Conservation (phyloP, 2,329 filamentous ascomycete species). For the Paecilomyces fulvus region DNA sequence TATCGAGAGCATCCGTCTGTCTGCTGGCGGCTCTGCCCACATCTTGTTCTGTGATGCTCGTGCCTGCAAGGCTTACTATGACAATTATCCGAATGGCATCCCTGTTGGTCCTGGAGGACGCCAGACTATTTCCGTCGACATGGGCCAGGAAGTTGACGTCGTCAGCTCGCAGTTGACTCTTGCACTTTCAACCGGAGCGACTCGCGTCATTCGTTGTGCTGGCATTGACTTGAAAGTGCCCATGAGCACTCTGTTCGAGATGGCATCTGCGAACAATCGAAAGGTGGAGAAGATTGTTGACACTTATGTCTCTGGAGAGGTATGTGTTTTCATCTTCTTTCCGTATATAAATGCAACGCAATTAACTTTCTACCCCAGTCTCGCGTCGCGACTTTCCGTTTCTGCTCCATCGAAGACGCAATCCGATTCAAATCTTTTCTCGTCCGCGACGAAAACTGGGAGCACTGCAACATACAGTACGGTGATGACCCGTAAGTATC, state of each 20-base stretch:
- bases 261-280: slow-evolving; percentile 32
- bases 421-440: slow-evolving; percentile 37
- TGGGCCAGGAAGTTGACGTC: slow-evolving; percentile 31
- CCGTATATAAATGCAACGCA: background rate
- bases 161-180: slow-evolving; percentile 34
- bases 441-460: slow-evolving; percentile 35
- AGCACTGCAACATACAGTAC: slow-evolving; percentile 37
- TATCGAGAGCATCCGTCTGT: slow-evolving; percentile 24
- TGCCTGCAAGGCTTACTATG: slow-evolving; percentile 27
- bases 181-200: slow-evolving; percentile 32
- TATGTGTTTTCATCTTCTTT: slow-evolving; percentile 19
- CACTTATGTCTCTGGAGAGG: slow-evolving; percentile 30
- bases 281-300: slow-evolving; percentile 39
- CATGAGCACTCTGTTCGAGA: slow-evolving; percentile 26
- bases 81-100: slow-evolving; percentile 30
- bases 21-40: slow-evolving; percentile 16
- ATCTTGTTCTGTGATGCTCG: slow-evolving; percentile 28
- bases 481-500: slow-evolving; percentile 34
- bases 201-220: slow-evolving; percentile 39
- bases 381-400: slow-evolving; percentile 40
- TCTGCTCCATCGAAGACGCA: slow-evolving; percentile 39
- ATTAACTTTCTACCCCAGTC: slow-evolving; percentile 20
- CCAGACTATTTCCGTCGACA: slow-evolving; percentile 26
- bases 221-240: slow-evolving; percentile 33
- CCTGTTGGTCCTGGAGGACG: slow-evolving; percentile 21